These are phyloP conservation scores for Fennellomyces sp. DNA, from an alignment of 371 early-diverging fungal species.

Conservation along the genomic window DNA sequence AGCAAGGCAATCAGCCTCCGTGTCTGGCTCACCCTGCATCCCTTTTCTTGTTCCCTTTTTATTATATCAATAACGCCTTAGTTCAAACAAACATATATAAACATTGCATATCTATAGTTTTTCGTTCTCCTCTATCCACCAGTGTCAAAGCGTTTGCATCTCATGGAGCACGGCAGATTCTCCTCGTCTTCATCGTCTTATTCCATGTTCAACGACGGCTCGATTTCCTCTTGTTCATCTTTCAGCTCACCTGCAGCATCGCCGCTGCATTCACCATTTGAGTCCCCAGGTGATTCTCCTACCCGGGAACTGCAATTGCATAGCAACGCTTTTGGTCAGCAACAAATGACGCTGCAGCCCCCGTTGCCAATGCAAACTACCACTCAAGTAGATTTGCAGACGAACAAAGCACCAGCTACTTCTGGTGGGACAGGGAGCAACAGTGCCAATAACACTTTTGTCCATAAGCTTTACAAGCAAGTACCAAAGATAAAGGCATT, in stretches of 20 bases:
- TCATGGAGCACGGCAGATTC: background rate
- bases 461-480: slow-evolving; percentile 36
- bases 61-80: background rate
- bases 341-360: slow-evolving; percentile 1
- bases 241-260: slow-evolving; percentile 26
- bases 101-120: background rate
- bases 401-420: background rate
- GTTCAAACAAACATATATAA: background rate
- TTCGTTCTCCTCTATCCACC: background rate
- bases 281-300: slow-evolving; percentile 29
- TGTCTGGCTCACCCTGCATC: background rate
- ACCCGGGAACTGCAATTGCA: slow-evolving; percentile 17
- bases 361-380: background rate
- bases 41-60: background rate
- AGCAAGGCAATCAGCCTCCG: too few species aligned
- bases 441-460: slow-evolving; percentile 26
- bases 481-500: slow-evolving; percentile 3
- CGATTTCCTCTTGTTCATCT: slow-evolving; percentile 12
- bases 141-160: background rate
- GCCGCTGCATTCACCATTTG: slow-evolving; percentile 26
- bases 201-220: slow-evolving; percentile 19
- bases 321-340: slow-evolving; percentile 1
- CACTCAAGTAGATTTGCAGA: background rate
- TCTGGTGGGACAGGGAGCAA: background rate
- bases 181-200: slow-evolving; percentile 1